Percentiles rank a stretch among this genome's conserved stretches.
Evolutionary conservation across 441 rosid species (phyloP).

Genomic region (Croton laevigatus): DNA sequence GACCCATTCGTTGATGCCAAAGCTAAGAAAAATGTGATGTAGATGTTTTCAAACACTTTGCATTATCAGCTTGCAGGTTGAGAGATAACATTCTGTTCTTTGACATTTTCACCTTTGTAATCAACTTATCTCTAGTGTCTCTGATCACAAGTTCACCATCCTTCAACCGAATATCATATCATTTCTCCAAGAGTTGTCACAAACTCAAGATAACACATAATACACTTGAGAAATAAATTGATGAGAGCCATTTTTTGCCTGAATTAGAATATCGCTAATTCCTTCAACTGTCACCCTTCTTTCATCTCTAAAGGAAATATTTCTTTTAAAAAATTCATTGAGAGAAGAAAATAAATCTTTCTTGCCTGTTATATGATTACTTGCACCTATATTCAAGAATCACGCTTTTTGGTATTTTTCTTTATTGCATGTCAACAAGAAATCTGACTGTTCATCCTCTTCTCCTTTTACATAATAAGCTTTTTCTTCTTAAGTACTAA

Average conservation of each 20-base stretch:
- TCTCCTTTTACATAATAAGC: background rate
- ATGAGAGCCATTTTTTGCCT: background rate
- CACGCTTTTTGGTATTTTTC: background rate
- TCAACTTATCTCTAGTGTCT: background rate
- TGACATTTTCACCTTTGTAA: background rate
- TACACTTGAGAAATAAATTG: too few relatives aligned
- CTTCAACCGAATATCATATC: too few relatives aligned
- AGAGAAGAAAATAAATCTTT: background rate
- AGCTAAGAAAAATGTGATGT: too few relatives aligned
- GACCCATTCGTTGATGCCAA: too few relatives aligned
- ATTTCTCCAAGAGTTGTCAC: too few relatives aligned
- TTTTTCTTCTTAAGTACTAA: background rate
- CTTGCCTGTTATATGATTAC: background rate
- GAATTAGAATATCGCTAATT: background rate
- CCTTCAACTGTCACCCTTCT: background rate
- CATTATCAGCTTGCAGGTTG: too few relatives aligned
- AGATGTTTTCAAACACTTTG: too few relatives aligned
- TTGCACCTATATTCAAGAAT: background rate
- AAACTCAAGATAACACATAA: slow-evolving; percentile 8
- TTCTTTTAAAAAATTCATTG: background rate
- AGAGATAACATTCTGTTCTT: too few relatives aligned
- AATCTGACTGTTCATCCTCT: background rate
- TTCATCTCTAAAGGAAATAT: slow-evolving; percentile 1
- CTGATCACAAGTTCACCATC: background rate
- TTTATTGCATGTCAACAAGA: background rate